Evolutionary conservation across 768 basidiomycete species (phyloP), one percentile per base, ranked within the genome.

Genomic region (Kwoniella botswanensis): DNA sequence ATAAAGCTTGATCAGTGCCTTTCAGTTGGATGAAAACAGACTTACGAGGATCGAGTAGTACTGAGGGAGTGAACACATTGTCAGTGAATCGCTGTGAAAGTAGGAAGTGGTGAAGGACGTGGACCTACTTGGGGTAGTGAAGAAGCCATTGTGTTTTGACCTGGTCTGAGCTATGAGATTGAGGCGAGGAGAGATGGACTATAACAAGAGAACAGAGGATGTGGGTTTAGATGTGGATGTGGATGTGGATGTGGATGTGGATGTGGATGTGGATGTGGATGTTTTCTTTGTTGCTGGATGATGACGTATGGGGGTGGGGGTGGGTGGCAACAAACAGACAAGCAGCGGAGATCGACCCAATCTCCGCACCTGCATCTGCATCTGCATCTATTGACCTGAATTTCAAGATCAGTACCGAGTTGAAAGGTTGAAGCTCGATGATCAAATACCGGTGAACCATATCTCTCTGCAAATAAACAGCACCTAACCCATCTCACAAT

Each of bases 31-130:
- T 43, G 11, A 60, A 18, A 24, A 43, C 35, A 35, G 35, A 68
- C 79, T 46, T 46, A 80, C 79, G 18, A 80, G 74, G 26, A 80
- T 75, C 50, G 64, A 69, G 63, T 80, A 80, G 71, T 78, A 79
- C 77, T 78, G 60, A 12, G 54, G 7, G 24, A 24, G 5, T 22
- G 60, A 35, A 35, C 35, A 35, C 0, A 35, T 35, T 17, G 12
- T 50, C 46, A 50, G 12, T 10, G 17, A 17, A 74, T 64, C 73
- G 74, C 65, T 68, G 56, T 13, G 43, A 42, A 7, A 55, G 18
- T 56, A 22, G 18, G 21, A 44, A 41, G 15, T 46, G 21, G 35
- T 17, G 6, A 26, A 7, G n/a, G 43, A 42, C 35, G n/a, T 4
- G 24, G 52, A 24, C 77, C 68, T 54, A 78, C 77, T 43, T 79